Conservation (phyloP, 208 protist species). For the Herpetomonas muscarum region DNA sequence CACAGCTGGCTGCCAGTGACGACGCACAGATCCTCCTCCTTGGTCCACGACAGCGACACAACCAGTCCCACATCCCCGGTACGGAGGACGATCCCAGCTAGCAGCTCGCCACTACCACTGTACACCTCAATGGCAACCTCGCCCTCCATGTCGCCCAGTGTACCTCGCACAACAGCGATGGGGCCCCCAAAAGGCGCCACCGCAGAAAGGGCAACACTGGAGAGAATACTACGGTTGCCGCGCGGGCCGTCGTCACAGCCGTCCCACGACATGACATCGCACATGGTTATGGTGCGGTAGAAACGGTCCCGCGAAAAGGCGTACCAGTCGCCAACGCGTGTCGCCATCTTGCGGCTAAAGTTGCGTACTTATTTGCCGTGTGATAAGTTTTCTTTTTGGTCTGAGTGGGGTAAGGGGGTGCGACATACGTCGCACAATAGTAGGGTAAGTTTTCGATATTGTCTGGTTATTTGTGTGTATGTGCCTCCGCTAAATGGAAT, state of each 20-base stretch:
- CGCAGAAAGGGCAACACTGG: slow-evolving; percentile 6
- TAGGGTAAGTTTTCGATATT: too few relatives aligned
- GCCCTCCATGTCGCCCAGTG: neutral
- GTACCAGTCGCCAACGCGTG: slow-evolving; percentile 48
- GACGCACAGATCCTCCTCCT: slow-evolving; percentile 35
- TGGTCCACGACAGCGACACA: slow-evolving; percentile 31
- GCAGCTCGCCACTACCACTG: slow-evolving; percentile 35
- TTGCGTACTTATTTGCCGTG: too few relatives aligned
- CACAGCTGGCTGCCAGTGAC: slow-evolving; percentile 18
- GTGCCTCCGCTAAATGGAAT: too few relatives aligned
- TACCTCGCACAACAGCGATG: slow-evolving; percentile 17
- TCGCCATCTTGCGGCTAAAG: too few relatives aligned
- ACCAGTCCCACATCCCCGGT: slow-evolving; percentile 2
- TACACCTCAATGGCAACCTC: slow-evolving; percentile 20
- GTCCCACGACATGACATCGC: slow-evolving; percentile 28
- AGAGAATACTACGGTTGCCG: neutral
- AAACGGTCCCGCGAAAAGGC: slow-evolving; percentile 34
- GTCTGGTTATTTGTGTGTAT: too few relatives aligned
- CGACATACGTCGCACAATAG: too few relatives aligned
- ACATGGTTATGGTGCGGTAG: slow-evolving; percentile 34
- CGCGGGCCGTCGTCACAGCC: neutral
- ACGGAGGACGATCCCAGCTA: slow-evolving; percentile 11
- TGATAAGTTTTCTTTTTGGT: too few relatives aligned
- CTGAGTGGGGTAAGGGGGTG: too few relatives aligned
- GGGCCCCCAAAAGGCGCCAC: slow-evolving; percentile 35